phyloP scores from a whole-genome alignment of 2,329 filamentous ascomycete species.

The Ceratocystis variospora region DNA sequence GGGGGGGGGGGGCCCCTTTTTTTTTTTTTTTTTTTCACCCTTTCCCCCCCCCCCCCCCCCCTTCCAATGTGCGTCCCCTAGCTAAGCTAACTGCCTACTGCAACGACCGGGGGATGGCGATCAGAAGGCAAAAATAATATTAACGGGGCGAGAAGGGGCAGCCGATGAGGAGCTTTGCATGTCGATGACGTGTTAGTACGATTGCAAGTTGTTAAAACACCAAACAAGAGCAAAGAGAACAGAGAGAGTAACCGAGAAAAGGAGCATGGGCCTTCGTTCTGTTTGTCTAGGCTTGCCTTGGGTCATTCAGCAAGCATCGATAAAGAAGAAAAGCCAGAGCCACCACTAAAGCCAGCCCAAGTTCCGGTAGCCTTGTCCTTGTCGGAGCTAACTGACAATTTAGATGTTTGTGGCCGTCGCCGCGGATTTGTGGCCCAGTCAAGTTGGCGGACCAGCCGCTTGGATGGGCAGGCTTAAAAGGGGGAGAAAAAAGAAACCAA shows the following conservation, averaged over 20 bases:
- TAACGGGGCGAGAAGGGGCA: not conserved
- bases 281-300: not conserved
- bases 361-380: conserved; percentile 2
- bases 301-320: not conserved
- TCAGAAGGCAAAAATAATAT: not conserved
- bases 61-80: not conserved
- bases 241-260: not conserved
- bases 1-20: not conserved
- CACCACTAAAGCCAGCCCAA: not conserved
- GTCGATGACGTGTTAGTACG: not conserved
- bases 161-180: not conserved
- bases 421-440: not conserved
- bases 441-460: not conserved
- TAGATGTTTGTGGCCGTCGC: not conserved
- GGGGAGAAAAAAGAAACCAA: not conserved
- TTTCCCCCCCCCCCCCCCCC: not conserved
- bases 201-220: not conserved
- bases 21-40: not conserved
- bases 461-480: not conserved
- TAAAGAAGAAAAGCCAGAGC: not conserved
- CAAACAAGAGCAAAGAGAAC: not conserved
- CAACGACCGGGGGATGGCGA: not conserved
- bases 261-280: not conserved
- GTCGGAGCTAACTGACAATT: conserved; percentile 4
- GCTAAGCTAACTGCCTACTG: not conserved